These are phyloP conservation scores for Passalora sequoiae DNA, from an alignment of 2,329 filamentous ascomycete species.

Conservation along the genomic window DNA sequence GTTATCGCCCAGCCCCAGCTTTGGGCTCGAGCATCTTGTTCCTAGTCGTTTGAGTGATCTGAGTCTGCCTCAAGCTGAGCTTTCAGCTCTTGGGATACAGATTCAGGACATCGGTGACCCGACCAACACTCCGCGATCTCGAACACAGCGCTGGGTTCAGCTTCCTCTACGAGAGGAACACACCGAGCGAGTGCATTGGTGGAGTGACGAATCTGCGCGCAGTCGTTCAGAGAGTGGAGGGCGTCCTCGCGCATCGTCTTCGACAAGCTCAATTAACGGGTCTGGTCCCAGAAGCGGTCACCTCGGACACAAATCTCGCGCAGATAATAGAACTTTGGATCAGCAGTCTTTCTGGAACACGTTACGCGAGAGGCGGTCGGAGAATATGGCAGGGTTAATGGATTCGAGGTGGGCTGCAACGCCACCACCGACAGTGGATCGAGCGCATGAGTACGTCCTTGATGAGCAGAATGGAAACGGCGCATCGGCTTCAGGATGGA, in stretches of 20 bases:
- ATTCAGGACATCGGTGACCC: slow-evolving; percentile 19
- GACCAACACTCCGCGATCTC: slow-evolving; percentile 28
- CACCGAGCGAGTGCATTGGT: slow-evolving; percentile 59
- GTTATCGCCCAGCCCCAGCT: slow-evolving; percentile 29
- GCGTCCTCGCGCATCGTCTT: slow-evolving; percentile 13
- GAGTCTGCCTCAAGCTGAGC: slow-evolving; percentile 15
- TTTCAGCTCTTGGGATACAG: slow-evolving; percentile 13
- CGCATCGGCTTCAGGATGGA: slow-evolving; percentile 26
- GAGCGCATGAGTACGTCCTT: slow-evolving; percentile 5
- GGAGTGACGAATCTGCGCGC: slow-evolving; percentile 69
- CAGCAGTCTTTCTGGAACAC: slow-evolving; percentile 48
- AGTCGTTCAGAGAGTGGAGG: slow-evolving; percentile 49
- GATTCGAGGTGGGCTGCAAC: slow-evolving; percentile 31
- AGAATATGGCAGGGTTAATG: slow-evolving; percentile 32
- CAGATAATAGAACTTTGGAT: slow-evolving; percentile 45
- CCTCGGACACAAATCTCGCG: slow-evolving; percentile 38
- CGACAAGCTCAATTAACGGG: slow-evolving; percentile 11
- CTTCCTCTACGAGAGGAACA: slow-evolving; percentile 25
- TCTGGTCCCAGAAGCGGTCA: slow-evolving; percentile 3
- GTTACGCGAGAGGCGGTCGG: slow-evolving; percentile 37
- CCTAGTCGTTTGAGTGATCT: slow-evolving; percentile 29
- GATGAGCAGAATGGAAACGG: slow-evolving; percentile 19
- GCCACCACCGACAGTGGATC: slow-evolving; percentile 13
- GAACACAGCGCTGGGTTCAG: slow-evolving; percentile 32
- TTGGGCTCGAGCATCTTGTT: slow-evolving; percentile 34